Evolutionary conservation across 768 basidiomycete genomes (phyloP).

Genomic region (Phlebiopsis gigantea): DNA sequence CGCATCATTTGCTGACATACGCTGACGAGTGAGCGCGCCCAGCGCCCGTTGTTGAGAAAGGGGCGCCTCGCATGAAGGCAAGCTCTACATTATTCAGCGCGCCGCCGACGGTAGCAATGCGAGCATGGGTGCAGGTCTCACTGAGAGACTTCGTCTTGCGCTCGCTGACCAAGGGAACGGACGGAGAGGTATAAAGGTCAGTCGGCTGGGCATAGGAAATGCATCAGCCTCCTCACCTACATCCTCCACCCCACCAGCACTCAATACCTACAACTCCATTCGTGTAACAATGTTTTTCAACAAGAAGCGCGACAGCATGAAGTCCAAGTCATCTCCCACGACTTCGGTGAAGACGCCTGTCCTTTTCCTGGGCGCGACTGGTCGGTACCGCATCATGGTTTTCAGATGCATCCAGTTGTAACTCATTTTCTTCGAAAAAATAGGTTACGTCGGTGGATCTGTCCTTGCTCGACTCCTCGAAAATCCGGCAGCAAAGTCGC

Average conservation of each 20-base stretch:
- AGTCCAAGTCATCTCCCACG: background rate
- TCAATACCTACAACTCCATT: background rate
- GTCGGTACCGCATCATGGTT: background rate
- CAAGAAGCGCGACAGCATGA: background rate
- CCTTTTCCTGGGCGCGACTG: conserved; percentile 11
- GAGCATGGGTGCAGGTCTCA: background rate
- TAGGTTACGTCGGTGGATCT: conserved; percentile 55
- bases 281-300: background rate
- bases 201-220: background rate
- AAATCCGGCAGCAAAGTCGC: conserved; percentile 36
- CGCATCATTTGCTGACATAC: background rate
- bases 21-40: background rate
- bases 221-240: background rate
- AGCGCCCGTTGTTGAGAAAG: background rate
- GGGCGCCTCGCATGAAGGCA: background rate
- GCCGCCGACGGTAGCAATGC: background rate
- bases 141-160: background rate
- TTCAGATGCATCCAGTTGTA: no score
- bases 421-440: no score
- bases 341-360: background rate
- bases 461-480: conserved; percentile 42
- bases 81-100: background rate
- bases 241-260: background rate
- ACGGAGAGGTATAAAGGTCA: background rate
- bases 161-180: background rate